Percentiles rank a stretch among this genome's conserved stretches.
phyloP scores from a whole-genome alignment of 2,329 filamentous ascomycete genomes.

The Penicillium concentricum region DNA sequence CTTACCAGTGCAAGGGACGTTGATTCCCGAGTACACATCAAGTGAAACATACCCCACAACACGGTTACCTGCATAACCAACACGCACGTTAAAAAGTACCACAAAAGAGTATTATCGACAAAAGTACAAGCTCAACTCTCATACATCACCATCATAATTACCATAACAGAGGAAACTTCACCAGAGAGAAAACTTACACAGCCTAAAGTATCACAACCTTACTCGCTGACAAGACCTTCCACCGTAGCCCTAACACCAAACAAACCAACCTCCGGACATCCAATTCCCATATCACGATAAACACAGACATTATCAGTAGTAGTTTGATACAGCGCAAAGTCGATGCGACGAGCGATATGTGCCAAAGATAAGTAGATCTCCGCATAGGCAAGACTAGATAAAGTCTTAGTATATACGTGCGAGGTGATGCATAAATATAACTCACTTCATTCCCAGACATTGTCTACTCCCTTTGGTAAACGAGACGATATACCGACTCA shows the following conservation, averaged over 20 bases:
- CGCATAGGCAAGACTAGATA: constrained; percentile 21
- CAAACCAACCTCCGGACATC: constrained; percentile 10
- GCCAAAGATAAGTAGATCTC: constrained; percentile 24
- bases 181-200: neutral
- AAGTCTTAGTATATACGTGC: neutral
- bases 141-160: too few relatives aligned
- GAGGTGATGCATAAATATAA: neutral
- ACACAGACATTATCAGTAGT: constrained; percentile 19
- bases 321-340: constrained; percentile 18
- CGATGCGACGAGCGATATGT: constrained; percentile 20
- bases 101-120: neutral
- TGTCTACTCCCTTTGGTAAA: constrained; percentile 25
- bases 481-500: constrained; percentile 20
- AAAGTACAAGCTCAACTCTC: neutral
- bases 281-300: constrained; percentile 20
- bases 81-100: neutral
- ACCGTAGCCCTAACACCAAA: constrained; percentile 21
- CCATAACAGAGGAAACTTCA: too few relatives aligned
- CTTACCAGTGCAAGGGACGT: neutral
- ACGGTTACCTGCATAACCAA: neutral
- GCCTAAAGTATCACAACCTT: neutral
- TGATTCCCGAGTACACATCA: neutral
- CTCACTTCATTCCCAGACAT: constrained; percentile 26
- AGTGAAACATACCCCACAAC: neutral
- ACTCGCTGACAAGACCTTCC: constrained; percentile 13